Evolutionary conservation across 441 rosid genomes (phyloP).

Genomic region (Aquilaria agallochum): DNA sequence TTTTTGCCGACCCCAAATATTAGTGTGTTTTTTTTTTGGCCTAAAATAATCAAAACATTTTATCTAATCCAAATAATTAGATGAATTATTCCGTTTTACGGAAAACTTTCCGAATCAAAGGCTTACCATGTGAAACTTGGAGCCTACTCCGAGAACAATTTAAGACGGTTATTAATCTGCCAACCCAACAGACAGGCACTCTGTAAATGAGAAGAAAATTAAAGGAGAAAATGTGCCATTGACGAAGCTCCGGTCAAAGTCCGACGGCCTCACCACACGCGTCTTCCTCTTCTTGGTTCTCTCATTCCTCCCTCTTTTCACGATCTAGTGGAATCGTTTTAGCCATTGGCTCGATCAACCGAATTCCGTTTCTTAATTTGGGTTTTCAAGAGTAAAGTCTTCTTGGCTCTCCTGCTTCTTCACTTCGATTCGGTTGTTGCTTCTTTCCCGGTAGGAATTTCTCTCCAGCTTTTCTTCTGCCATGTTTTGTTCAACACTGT

Average conservation of each 20-base stretch:
- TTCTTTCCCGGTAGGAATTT: constrained; percentile 20
- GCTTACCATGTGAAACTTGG: not conserved
- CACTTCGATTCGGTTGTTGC: constrained; percentile 21
- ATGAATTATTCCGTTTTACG: too few species aligned
- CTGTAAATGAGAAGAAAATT: too few species aligned
- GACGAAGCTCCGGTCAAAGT: constrained; percentile 3
- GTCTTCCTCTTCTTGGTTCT: not conserved
- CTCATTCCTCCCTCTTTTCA: not conserved
- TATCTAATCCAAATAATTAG: too few species aligned
- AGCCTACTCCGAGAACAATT: not conserved
- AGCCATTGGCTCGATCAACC: not conserved
- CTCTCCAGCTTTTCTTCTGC: not conserved
- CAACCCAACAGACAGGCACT: too few species aligned
- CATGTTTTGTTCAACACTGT: not conserved
- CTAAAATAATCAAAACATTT: too few species aligned
- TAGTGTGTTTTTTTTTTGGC: too few species aligned
- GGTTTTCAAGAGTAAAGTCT: not conserved
- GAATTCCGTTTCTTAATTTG: not conserved
- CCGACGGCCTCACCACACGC: constrained; percentile 16
- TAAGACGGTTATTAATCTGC: too few species aligned
- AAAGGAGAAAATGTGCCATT: not conserved
- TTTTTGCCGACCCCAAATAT: too few species aligned
- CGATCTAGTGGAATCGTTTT: too few species aligned
- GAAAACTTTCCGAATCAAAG: too few species aligned
- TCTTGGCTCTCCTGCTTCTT: constrained; percentile 9